Percentiles rank a stretch among this genome's conserved stretches.
Evolutionary conservation across 2,329 filamentous ascomycete genomes (phyloP).

Genomic region (Rhinocladiella similis): DNA sequence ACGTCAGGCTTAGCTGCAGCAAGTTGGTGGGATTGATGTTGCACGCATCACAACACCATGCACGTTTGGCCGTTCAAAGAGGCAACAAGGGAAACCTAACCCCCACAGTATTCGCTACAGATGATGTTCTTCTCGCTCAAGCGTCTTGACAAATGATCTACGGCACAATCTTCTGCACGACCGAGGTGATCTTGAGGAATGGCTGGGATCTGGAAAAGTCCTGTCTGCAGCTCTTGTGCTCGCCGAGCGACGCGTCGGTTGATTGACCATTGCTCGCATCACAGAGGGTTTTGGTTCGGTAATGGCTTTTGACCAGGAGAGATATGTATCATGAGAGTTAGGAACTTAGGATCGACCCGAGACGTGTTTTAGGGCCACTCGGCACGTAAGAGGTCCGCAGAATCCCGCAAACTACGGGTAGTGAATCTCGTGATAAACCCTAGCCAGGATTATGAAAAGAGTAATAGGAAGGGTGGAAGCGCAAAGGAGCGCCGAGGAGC

Average conservation of each 20-base stretch:
- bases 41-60: neutral
- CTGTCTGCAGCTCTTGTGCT: neutral
- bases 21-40: neutral
- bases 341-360: neutral
- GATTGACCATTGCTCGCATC: neutral
- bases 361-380: neutral
- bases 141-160: neutral
- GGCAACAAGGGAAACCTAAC: constrained; percentile 8
- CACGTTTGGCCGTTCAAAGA: neutral
- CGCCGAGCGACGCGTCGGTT: neutral
- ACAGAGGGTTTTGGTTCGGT: neutral
- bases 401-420: too few relatives aligned
- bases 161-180: neutral
- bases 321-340: neutral
- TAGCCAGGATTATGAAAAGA: too few relatives aligned
- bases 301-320: neutral
- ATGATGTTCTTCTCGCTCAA: neutral
- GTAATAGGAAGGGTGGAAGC: too few relatives aligned
- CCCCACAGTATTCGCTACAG: constrained; percentile 11
- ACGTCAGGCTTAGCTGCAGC: neutral
- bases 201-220: neutral
- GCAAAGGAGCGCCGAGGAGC: too few relatives aligned
- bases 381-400: too few relatives aligned
- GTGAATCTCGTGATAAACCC: too few relatives aligned
- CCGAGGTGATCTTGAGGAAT: neutral